phyloP scores from a whole-genome alignment of 441 rosid species.

The Manihot esculenta region DNA sequence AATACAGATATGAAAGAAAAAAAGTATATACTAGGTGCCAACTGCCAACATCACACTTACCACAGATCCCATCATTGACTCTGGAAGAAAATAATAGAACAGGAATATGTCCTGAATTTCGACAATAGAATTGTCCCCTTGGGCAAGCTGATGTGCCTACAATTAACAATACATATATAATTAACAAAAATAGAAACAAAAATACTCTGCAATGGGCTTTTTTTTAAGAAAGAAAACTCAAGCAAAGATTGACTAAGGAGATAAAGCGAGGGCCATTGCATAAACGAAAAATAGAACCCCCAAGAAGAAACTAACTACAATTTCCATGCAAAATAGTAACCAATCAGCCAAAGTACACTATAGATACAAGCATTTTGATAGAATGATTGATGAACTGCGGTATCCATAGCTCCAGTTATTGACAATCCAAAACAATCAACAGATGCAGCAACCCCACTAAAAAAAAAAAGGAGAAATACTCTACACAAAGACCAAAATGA shows the following conservation, averaged over 20 bases:
- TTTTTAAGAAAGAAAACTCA: background rate
- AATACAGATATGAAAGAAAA: background rate
- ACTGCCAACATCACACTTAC: conserved; percentile 37
- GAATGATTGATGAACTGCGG: background rate
- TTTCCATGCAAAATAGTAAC: background rate
- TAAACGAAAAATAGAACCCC: background rate
- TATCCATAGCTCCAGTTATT: background rate
- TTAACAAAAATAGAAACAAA: conserved; percentile 2
- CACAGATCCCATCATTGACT: conserved; percentile 95
- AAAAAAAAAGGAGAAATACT: background rate
- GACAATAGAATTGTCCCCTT: conserved; percentile 72
- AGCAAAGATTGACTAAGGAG: background rate
- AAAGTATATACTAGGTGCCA: too few species aligned
- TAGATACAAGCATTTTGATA: background rate
- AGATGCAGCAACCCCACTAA: background rate
- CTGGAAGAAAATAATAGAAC: conserved; percentile 65
- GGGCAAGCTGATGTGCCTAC: conserved; percentile 96
- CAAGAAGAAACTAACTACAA: background rate
- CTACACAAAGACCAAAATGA: background rate
- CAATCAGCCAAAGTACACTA: background rate
- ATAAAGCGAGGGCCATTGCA: background rate
- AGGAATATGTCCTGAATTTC: conserved; percentile 69
- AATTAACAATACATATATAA: background rate
- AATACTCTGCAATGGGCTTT: background rate
- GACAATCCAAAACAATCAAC: background rate